Evolutionary conservation across 164 flowering plant genomes (phyloP).

Genomic region (Nymphaea colorata): DNA sequence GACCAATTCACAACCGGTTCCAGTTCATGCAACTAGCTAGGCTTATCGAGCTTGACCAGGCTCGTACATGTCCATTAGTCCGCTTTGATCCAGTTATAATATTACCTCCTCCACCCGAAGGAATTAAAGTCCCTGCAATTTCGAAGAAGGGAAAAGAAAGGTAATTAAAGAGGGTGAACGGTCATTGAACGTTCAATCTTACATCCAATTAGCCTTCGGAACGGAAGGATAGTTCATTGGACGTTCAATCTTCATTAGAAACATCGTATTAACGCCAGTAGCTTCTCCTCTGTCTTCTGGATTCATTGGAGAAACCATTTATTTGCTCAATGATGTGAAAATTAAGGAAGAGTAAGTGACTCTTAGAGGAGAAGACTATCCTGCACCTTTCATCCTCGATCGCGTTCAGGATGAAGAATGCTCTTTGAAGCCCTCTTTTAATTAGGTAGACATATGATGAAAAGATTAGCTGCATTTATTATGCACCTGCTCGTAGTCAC

Average conservation of each 20-base stretch:
- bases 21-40: too few relatives aligned
- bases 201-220: too few relatives aligned
- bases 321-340: neutral
- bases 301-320: neutral
- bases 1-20: too few relatives aligned
- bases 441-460: constrained; percentile 46
- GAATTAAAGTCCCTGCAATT: too few relatives aligned
- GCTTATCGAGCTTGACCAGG: too few relatives aligned
- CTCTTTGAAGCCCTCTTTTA: constrained; percentile 53
- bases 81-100: too few relatives aligned
- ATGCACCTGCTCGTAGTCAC: neutral
- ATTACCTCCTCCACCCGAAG: too few relatives aligned
- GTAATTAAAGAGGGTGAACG: too few relatives aligned
- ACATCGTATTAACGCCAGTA: constrained; percentile 50
- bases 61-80: too few relatives aligned
- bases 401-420: constrained; percentile 47
- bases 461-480: neutral
- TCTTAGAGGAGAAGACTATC: constrained; percentile 22
- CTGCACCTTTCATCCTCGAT: constrained; percentile 35
- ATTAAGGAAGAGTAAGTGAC: neutral
- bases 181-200: too few relatives aligned
- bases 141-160: too few relatives aligned
- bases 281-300: constrained; percentile 59
- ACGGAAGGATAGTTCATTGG: neutral
- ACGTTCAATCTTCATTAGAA: constrained; percentile 35